Evolutionary conservation across 2,329 filamentous ascomycete species (phyloP).

Genomic region (Trichoderma arundinaceum): DNA sequence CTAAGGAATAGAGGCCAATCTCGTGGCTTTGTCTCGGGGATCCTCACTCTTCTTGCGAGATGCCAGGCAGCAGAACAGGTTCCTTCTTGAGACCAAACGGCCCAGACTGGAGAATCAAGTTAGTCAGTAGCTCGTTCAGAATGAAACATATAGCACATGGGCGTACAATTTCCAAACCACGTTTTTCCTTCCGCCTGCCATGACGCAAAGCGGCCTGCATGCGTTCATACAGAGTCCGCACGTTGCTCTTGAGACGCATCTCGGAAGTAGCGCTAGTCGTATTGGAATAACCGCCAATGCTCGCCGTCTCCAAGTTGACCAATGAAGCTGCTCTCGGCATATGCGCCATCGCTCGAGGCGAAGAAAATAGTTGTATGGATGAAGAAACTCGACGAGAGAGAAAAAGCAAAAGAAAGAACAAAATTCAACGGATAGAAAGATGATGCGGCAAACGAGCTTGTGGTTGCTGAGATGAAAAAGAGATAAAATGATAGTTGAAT

Average conservation of each 20-base stretch:
- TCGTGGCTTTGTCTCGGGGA: neutral
- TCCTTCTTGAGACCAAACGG: slow-evolving; percentile 65
- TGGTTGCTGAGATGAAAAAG: neutral
- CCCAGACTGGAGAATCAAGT: slow-evolving; percentile 54
- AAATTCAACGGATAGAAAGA: neutral
- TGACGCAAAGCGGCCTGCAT: slow-evolving; percentile 50
- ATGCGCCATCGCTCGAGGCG: slow-evolving; percentile 24
- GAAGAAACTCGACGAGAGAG: neutral
- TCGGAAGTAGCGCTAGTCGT: slow-evolving; percentile 26
- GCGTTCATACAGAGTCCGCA: slow-evolving; percentile 53
- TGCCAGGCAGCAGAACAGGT: slow-evolving; percentile 58
- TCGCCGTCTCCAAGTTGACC: slow-evolving; percentile 29
- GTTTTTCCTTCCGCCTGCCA: slow-evolving; percentile 48
- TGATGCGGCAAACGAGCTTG: neutral
- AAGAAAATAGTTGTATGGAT: neutral
- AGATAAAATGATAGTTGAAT: neutral
- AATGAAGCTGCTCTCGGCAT: slow-evolving; percentile 16
- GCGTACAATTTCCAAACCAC: slow-evolving; percentile 55
- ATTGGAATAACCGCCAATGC: slow-evolving; percentile 27
- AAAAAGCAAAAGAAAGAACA: neutral
- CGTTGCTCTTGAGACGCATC: slow-evolving; percentile 49
- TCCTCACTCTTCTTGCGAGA: slow-evolving; percentile 65
- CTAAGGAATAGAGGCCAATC: neutral
- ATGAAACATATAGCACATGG: neutral
- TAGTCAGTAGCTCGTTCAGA: slow-evolving; percentile 33